Evolutionary conservation across 768 basidiomycete species (phyloP).

Genomic region (Imleria badia): DNA sequence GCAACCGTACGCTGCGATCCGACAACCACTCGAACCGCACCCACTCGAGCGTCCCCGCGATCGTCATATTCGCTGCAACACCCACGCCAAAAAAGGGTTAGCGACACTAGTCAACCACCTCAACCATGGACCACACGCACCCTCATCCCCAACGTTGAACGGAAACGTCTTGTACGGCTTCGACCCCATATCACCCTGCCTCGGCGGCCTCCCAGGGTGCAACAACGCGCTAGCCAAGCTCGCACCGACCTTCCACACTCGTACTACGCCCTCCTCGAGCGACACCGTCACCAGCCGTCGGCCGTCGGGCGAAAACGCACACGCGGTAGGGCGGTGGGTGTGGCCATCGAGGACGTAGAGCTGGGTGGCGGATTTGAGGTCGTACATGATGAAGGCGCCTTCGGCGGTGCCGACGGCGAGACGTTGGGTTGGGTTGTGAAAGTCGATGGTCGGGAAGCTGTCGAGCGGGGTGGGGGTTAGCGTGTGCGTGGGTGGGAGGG

Average conservation of each 20-base stretch:
- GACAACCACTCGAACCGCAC: constrained; percentile 84
- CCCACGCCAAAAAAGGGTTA: too few relatives aligned
- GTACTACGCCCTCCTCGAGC: constrained; percentile 76
- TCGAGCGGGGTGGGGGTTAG: background rate
- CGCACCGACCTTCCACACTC: constrained; percentile 95
- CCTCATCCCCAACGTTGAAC: constrained; percentile 83
- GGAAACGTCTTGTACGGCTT: constrained; percentile 86
- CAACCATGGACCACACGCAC: constrained; percentile 45
- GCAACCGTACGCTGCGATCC: constrained; percentile 79
- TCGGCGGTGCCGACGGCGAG: constrained; percentile 93
- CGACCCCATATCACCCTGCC: constrained; percentile 80
- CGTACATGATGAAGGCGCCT: constrained; percentile 94
- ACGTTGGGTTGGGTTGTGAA: constrained; percentile 83
- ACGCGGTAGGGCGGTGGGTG: constrained; percentile 74
- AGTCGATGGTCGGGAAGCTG: constrained; percentile 93
- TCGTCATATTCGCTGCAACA: constrained; percentile 49
- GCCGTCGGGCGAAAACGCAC: constrained; percentile 93
- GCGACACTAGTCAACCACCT: too few relatives aligned
- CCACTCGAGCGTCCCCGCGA: constrained; percentile 65
- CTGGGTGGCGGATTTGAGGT: constrained; percentile 92
- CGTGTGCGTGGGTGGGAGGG: background rate
- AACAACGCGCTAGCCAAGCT: constrained; percentile 84
- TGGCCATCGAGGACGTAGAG: constrained; percentile 95
- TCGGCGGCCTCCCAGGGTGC: constrained; percentile 85
- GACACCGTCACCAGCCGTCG: constrained; percentile 84